Percentiles rank a stretch among this genome's conserved stretches.
Conservation (phyloP, 1,139 yeast genomes). For the Yamadazyma atlantica region DNA sequence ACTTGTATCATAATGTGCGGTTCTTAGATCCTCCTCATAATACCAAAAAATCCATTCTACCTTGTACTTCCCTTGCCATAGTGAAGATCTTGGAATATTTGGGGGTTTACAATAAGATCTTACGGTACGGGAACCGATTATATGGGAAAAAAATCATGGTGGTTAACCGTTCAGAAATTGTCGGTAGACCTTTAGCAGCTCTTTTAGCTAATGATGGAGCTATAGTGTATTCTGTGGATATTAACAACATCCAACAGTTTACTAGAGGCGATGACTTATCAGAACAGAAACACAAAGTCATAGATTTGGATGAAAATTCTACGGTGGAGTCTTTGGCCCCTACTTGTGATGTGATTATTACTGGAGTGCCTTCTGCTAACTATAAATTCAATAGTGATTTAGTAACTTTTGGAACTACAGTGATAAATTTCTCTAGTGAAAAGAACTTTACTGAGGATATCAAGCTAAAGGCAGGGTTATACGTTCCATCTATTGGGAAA, state of each 20-base stretch:
- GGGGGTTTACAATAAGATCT: conserved; percentile 77
- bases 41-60: conserved; percentile 80
- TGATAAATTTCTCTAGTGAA: conserved; percentile 84
- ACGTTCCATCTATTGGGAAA: conserved; percentile 94
- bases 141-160: conserved; percentile 91
- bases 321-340: conserved; percentile 65
- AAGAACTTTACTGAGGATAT: conserved; percentile 82
- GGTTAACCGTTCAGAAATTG: conserved; percentile 92
- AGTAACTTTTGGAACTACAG: conserved; percentile 84
- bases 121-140: conserved; percentile 86
- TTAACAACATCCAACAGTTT: conserved; percentile 83
- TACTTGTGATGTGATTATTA: conserved; percentile 85
- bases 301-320: conserved; percentile 53
- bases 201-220: conserved; percentile 97
- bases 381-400: conserved; percentile 85
- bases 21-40: conserved; percentile 68
- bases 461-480: conserved; percentile 81
- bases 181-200: conserved; percentile 96
- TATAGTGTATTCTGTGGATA: conserved; percentile 86
- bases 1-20: conserved; percentile 89
- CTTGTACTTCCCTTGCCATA: conserved; percentile 94
- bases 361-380: conserved; percentile 84
- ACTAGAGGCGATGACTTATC: conserved; percentile 92
- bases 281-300: conserved; percentile 80
- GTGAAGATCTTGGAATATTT: conserved; percentile 90